Base-by-base conservation (phyloP, 202 grass and related monocot genomes). In the Brachypodium distachyon region DNA sequence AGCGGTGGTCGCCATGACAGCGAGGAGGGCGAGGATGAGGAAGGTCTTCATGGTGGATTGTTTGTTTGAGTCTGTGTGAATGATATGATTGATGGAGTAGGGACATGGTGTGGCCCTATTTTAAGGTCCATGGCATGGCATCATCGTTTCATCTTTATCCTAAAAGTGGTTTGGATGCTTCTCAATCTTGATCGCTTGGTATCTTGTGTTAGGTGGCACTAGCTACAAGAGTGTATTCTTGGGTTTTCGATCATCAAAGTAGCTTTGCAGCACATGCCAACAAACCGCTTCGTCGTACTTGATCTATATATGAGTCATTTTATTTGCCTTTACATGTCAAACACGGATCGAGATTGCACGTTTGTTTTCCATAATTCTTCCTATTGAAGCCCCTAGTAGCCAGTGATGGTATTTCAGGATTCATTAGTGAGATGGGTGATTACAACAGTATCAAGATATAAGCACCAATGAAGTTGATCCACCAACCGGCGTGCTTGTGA, bases 31-130 rank as follows among this genome's bases (percentile, higher is more conserved):
- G 9, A 84, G 19, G 38, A 44, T 16, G 40, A 78, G 2, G 0
- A 84, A 28, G 27, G 13, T 61, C 34, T 72, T 78, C 74, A 84
- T 78, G 56, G 74, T 60, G 56, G 56, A 11, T 17, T 32, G 14
- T 12, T n/a, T 76, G 40, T 57, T 12, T 14, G 10, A 4, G 13
- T 32, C 17, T 5, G n/a, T 17, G 28, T 8, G 13, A 18, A 59
- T 17, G 28, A n/a, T n/a, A 28, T 17, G 14, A 33, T 60, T 31
- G 56, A 33, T 9, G 14, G n/a, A n/a, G n/a, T 27, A 57, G 50
- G 16, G 18, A 3, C 56, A 8, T 33, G 56, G 27, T 33, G 25
- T 9, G 12, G 16, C 4, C 41, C 41, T 68, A 68, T 47, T 47
- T 68, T 46, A 31, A 68, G 51, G 23, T 56, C 23, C 23, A 55